These are phyloP conservation scores for Xylariaceae sp. DNA, from an alignment of 2,329 filamentous ascomycete species.

Conservation along the genomic window DNA sequence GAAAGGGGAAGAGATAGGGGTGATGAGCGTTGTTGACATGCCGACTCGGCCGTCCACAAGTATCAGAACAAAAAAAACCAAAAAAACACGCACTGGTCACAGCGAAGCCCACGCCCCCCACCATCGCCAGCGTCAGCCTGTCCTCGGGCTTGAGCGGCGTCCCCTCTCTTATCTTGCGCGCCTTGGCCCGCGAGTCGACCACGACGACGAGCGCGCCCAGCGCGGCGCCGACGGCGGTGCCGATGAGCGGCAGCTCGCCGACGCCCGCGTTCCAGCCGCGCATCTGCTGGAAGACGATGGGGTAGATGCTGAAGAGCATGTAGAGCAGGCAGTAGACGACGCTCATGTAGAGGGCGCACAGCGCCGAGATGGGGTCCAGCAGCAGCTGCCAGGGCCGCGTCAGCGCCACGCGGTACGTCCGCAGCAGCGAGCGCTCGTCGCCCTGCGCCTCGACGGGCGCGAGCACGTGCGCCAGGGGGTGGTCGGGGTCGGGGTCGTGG, in stretches of 20 bases:
- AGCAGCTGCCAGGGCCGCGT: constrained; percentile 47
- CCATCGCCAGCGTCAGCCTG: constrained; percentile 52
- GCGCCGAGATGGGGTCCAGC: constrained; percentile 44
- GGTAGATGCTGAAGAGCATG: constrained; percentile 53
- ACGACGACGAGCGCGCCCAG: constrained; percentile 35
- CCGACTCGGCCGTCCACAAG: neutral
- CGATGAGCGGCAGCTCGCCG: constrained; percentile 43
- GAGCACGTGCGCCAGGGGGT: too few relatives aligned
- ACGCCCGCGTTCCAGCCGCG: constrained; percentile 48
- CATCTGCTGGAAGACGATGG: constrained; percentile 44
- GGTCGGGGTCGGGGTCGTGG: too few relatives aligned
- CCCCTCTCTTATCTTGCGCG: constrained; percentile 30
- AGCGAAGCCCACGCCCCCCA: constrained; percentile 33
- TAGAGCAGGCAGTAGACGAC: constrained; percentile 46
- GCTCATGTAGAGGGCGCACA: constrained; percentile 44
- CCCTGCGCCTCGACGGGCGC: constrained; percentile 39
- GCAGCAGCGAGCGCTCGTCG: constrained; percentile 31
- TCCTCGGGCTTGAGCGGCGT: constrained; percentile 37
- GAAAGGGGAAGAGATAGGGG: too few relatives aligned
- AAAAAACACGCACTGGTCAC: constrained; percentile 4
- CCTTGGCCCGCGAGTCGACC: constrained; percentile 29
- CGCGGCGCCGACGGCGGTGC: constrained; percentile 39
- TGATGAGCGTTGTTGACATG: too few relatives aligned
- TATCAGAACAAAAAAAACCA: neutral
- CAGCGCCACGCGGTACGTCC: constrained; percentile 43